Conservation (phyloP, 352 stramenopile species). For the Globisporangium nunn region DNA sequence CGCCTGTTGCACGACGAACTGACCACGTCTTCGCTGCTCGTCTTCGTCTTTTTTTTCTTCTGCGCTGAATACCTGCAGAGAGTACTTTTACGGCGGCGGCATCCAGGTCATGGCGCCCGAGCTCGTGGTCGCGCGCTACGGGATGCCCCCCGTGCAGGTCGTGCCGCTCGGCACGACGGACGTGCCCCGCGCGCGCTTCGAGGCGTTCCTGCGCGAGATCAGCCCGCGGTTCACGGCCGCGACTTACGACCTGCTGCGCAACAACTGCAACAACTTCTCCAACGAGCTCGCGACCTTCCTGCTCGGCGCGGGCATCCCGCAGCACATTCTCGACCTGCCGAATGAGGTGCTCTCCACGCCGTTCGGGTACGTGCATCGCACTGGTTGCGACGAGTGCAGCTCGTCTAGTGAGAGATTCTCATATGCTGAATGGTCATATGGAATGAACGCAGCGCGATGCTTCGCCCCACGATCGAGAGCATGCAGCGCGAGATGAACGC, state of each 20-base stretch:
- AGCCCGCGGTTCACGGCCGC: constrained; percentile 77
- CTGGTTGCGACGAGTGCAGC: not conserved
- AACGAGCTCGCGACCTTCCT: constrained; percentile 88
- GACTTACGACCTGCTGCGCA: constrained; percentile 91
- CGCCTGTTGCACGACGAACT: not conserved
- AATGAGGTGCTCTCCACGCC: constrained; percentile 84
- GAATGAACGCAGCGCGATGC: constrained; percentile 43
- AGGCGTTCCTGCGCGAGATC: constrained; percentile 76
- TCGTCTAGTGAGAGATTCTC: too few relatives aligned
- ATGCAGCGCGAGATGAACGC: constrained; percentile 77
- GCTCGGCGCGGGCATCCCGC: constrained; percentile 82
- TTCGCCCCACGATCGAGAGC: constrained; percentile 76
- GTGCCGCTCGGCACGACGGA: constrained; percentile 76
- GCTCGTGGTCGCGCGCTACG: constrained; percentile 67
- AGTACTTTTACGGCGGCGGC: constrained; percentile 95
- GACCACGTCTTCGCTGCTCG: not conserved
- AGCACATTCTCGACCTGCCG: constrained; percentile 87
- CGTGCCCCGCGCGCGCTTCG: constrained; percentile 63
- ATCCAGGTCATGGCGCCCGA: constrained; percentile 80
- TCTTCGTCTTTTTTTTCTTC: too few relatives aligned
- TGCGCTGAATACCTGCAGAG: constrained; percentile 14
- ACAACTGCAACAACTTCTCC: constrained; percentile 98
- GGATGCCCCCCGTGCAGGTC: constrained; percentile 83
- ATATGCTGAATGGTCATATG: not conserved
- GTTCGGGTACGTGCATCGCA: constrained; percentile 64